Base-by-base conservation (phyloP, 2,329 filamentous ascomycete species). In the Penicillium sp. region DNA sequence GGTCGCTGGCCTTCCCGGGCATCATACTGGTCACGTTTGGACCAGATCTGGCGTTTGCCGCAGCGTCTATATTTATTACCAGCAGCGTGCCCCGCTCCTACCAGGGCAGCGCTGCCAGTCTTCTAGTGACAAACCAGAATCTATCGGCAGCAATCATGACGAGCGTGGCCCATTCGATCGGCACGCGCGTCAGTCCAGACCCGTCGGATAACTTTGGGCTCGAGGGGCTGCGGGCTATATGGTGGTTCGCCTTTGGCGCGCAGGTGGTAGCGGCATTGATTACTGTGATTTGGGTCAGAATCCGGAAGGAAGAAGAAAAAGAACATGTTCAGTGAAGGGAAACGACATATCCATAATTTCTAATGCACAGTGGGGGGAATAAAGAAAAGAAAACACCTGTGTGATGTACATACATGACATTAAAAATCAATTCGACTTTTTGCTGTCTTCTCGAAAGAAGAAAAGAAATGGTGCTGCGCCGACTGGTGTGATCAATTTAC, bases 11-110 rank as follows among this genome's bases (percentile, higher is more conserved):
- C 0, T 67, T 79, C 59, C 76, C 76, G 0, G 76, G 76, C 0
- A 70, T 79, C 1, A 71, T 70, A 1, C 64, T 79, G 0, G 75
- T 76, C 0, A 78, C 76, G 0, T 79, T 79, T 47, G 77, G 77
- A 0, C 77, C 77, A 0, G 77, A 79, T 47, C 65, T 79, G 52
- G 73, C 73, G 26, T 79, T 79, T 57, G 76, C 77, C 0, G 77
- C 77, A 0, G 76, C 76, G 0, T 74, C 73, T n/a, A 79, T 79
- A 46, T 79, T 79, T 64, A 78, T 79, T 57, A 79, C 76, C 0
- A 74, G 70, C 11, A 77, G 71, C 49, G 76, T 79, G 5, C 71
- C 74, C 1, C 62, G 75, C n/a, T 76, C 71, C 1, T 79, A 79
- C 53, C 77, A 79, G 58, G 77, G 76, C 3, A 72, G 71, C 11